Evolutionary conservation across 2,329 filamentous ascomycete genomes (phyloP), one percentile per base, ranked within the genome.

Genomic region (Aspergillus ochraceoroseus): DNA sequence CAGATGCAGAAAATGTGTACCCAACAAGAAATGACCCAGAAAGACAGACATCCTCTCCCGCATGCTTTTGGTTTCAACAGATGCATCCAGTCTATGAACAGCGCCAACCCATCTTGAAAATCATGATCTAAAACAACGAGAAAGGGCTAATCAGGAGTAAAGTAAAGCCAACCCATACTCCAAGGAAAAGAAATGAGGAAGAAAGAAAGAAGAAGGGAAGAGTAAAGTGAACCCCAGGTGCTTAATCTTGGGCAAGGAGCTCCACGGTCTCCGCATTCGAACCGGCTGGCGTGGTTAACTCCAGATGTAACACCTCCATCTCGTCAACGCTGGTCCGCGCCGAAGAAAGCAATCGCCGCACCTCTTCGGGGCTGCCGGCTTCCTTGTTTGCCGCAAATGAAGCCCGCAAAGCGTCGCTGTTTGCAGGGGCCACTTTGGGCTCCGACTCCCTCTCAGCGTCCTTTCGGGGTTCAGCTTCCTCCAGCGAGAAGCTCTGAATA

Each of bases 401-500:
- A 39, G 54, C 53, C 35, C 52, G 48, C 35, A 57, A 38, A 6
- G 17, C 46, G 17, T 55, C 51, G 12, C 52, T 51, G 39, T 55
- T 54, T 22, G 58, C 41, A 43, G 58, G 45, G 22, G 55, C 51
- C 37, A 64, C 56, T 40, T 48, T 59, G 30, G 51, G 43, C 13
- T 58, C 49, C 12, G 55, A 37, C 34, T 64, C 58, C 38, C 73
- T 71, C 31, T 70, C 68, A 13, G 67, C 64, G 37, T 53, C 49
- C 55, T 58, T 26, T 56, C 56, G 46, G 59, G 67, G 46, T 36
- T 72, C 69, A 9, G 75, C 72, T 55, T 90, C 85, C 23, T 79
- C 79, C 65, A 95, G 85, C 60, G 79, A 80, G 44, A 87, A 73
- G 62, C 84, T 86, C 55, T 92, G 72, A 35, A 85, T 67, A 1